These are phyloP conservation scores for Pseudocercospora pini-densiflorae DNA, from an alignment of 2,329 filamentous ascomycete species.

Conservation along the genomic window DNA sequence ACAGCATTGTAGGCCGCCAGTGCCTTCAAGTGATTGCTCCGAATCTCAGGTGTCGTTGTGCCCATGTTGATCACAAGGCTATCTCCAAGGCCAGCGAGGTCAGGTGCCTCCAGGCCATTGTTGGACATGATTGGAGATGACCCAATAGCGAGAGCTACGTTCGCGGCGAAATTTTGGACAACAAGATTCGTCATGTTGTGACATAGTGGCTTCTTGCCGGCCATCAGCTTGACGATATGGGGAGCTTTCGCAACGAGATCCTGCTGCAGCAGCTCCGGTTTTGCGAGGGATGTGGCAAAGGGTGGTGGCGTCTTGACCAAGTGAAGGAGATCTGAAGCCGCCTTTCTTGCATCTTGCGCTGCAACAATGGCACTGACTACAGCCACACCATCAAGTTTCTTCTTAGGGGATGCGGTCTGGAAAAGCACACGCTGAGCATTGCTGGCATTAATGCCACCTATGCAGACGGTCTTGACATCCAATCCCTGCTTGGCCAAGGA, in stretches of 20 bases:
- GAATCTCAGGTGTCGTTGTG: slow-evolving; percentile 76
- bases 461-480: slow-evolving; percentile 72
- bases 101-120: slow-evolving; percentile 78
- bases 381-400: slow-evolving; percentile 77
- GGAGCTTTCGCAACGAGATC: slow-evolving; percentile 37
- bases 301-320: slow-evolving; percentile 56
- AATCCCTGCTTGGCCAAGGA: slow-evolving; percentile 57
- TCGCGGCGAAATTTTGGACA: slow-evolving; percentile 93
- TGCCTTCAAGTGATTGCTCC: slow-evolving; percentile 73
- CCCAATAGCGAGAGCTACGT: slow-evolving; percentile 82
- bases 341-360: slow-evolving; percentile 67
- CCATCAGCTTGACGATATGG: slow-evolving; percentile 61
- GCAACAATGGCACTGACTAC: slow-evolving; percentile 89
- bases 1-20: slow-evolving; percentile 79
- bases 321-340: slow-evolving; percentile 62
- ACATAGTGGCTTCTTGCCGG: slow-evolving; percentile 65
- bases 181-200: slow-evolving; percentile 99
- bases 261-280: slow-evolving; percentile 36
- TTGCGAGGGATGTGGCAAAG: slow-evolving; percentile 37
- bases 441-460: slow-evolving; percentile 80
- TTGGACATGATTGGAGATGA: slow-evolving; percentile 95
- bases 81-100: slow-evolving; percentile 77
- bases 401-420: slow-evolving; percentile 64
- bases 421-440: slow-evolving; percentile 77
- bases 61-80: slow-evolving; percentile 94